Conservation (phyloP, 2,329 filamentous ascomycete genomes). For the Colletotrichum sp. region DNA sequence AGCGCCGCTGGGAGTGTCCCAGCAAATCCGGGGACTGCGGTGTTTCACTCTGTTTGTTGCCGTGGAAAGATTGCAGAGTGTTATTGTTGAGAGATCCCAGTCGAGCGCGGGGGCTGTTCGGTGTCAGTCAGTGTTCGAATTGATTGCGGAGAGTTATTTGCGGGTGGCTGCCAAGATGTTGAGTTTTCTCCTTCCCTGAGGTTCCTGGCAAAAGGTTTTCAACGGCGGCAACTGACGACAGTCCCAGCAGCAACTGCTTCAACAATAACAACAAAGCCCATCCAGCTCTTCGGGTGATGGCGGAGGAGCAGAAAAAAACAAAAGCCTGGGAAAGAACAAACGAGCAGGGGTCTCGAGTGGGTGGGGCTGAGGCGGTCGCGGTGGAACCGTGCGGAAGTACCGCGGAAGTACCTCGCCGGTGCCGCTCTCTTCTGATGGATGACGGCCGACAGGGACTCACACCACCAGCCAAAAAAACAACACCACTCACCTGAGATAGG, state of each 20-base stretch:
- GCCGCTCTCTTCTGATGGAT: not conserved
- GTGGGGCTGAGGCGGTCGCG: not conserved
- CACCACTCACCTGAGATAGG: not conserved
- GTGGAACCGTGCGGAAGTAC: conserved; percentile 9
- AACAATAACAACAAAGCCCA: not conserved
- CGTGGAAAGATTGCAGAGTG: not conserved
- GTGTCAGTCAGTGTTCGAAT: not conserved
- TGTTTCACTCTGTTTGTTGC: conserved; percentile 8
- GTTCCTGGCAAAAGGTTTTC: not conserved
- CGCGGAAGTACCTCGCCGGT: not conserved
- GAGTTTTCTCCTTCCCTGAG: too few relatives aligned
- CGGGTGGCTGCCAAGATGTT: not conserved
- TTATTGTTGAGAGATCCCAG: not conserved
- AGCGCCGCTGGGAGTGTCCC: not conserved
- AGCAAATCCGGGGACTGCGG: not conserved
- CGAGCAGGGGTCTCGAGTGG: not conserved
- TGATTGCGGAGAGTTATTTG: not conserved
- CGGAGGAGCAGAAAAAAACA: not conserved
- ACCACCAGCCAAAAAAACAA: not conserved
- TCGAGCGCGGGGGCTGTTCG: not conserved
- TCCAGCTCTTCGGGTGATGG: not conserved
- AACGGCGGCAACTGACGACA: not conserved
- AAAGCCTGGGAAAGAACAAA: not conserved
- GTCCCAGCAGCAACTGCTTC: not conserved
- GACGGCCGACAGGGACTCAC: not conserved